Base-by-base conservation (phyloP, 345 rosid genomes). In the Fremontodendron californicum region DNA sequence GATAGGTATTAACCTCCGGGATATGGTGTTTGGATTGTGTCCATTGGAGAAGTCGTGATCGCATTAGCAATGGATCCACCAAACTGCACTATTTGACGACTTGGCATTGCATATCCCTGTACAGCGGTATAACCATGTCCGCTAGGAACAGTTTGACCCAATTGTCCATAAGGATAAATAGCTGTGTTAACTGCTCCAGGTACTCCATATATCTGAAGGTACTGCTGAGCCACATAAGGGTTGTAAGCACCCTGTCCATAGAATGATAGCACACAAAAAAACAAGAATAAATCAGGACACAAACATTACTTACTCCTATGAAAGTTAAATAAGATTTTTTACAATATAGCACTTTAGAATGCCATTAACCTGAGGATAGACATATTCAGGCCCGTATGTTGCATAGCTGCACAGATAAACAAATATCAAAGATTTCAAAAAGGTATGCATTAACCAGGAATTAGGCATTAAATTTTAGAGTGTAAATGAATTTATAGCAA, bases 171-270 rank as follows among this genome's bases (percentile, higher is more conserved):
- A 48, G 91, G 94, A 84, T 90, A 89, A 48, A 89, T 48, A 10
- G 93, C 84, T 55, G 98, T 21, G 57, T 82, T 88, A 48, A 86
- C 86, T 46, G 91, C 70, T 74, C 93, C 94, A 21, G 92, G 97
- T 39, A 88, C 85, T 83, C 97, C 99, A 78, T 92, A 93, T 49
- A 88, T 78, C 78, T 87, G 97, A 87, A 93, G 88, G 89, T 90
- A 92, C 74, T 89, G 99, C 81, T 93, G 98, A 27, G 86, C 91
- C 64, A 81, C 43, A 75, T 93, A 92, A 49, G 96, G 93, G 78
- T 85, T 91, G 87, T 92, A 90, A 23, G 81, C 74, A 62, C 94
- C 92, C 98, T 93, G 67, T 12, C 43, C 73, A 76, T 9, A 82
- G 57, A 69, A 61, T 67, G 58, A 39, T 46, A 80, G 46, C n/a